phyloP scores from a whole-genome alignment of 148 eudicot species.

The Nepenthes gracilis region DNA sequence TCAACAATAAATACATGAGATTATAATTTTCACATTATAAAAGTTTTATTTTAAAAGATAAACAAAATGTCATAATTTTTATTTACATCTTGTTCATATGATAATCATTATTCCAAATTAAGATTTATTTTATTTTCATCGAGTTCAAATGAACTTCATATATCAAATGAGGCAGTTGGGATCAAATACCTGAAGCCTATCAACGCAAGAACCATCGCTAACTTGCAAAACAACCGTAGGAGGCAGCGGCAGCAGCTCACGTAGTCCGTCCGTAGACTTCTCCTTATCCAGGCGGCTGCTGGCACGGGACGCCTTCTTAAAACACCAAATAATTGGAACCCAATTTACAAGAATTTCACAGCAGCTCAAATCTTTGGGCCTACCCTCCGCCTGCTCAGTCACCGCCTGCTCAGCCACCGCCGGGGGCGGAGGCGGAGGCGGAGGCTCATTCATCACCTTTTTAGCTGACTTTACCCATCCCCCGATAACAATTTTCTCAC shows the following conservation, averaged over 20 bases:
- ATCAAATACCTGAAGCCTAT: conserved; percentile 57
- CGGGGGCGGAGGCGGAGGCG: conserved; percentile 4
- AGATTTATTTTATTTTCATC: too few species aligned
- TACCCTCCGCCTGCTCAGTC: neutral
- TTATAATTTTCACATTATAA: too few species aligned
- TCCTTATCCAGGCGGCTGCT: conserved; percentile 18
- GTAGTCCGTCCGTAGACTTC: conserved; percentile 15
- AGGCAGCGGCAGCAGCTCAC: conserved; percentile 2
- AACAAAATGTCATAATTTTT: too few species aligned
- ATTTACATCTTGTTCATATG: too few species aligned
- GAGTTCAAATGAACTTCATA: too few species aligned
- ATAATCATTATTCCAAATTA: too few species aligned
- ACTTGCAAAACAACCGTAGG: conserved; percentile 43
- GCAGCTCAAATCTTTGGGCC: conserved; percentile 45
- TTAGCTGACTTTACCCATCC: conserved; percentile 93
- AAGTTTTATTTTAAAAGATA: too few species aligned
- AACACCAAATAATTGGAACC: conserved; percentile 46
- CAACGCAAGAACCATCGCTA: conserved; percentile 74
- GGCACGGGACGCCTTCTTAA: conserved; percentile 61
- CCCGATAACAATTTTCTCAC: conserved; percentile 56
- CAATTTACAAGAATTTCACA: conserved; percentile 51
- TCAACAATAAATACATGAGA: too few species aligned
- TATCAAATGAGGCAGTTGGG: too few species aligned
- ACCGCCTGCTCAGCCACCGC: neutral
- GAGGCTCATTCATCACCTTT: conserved; percentile 43